Evolutionary conservation across 2,329 filamentous ascomycete genomes (phyloP).

Genomic region (Emmonsiellopsis sp.): DNA sequence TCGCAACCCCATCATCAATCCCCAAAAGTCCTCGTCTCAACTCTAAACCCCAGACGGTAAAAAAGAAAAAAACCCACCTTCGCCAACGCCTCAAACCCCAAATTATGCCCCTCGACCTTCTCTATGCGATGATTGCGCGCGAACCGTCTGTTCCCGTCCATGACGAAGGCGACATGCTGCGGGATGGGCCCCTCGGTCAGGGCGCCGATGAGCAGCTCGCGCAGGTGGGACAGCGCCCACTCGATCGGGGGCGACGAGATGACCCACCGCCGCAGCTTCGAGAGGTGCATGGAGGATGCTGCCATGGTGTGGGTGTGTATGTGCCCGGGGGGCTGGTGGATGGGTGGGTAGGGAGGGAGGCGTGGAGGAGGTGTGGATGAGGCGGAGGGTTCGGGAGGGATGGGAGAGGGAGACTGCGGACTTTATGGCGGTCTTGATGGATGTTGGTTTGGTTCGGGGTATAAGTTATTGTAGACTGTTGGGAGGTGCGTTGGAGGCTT

Average conservation of each 20-base stretch:
- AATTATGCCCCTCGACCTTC: conserved; percentile 89
- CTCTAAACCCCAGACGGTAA: not conserved
- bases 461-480: too few species aligned
- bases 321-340: not conserved
- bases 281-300: conserved; percentile 48
- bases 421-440: too few species aligned
- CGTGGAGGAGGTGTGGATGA: too few species aligned
- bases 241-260: conserved; percentile 82
- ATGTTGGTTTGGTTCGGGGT: too few species aligned
- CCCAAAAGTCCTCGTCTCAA: not conserved
- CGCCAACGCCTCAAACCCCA: conserved; percentile 91
- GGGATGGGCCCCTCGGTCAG: conserved; percentile 86
- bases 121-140: conserved; percentile 86
- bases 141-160: conserved; percentile 96
- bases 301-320: conserved; percentile 16
- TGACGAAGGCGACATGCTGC: conserved; percentile 95
- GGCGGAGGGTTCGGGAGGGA: too few species aligned
- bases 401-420: too few species aligned
- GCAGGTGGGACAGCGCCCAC: conserved; percentile 70
- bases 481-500: too few species aligned
- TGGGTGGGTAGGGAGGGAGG: not conserved
- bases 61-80: conserved; percentile 47
- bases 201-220: conserved; percentile 79
- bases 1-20: not conserved
- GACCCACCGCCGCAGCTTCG: conserved; percentile 63